phyloP scores from a whole-genome alignment of 257 asterid species.

The Striga asiatica region DNA sequence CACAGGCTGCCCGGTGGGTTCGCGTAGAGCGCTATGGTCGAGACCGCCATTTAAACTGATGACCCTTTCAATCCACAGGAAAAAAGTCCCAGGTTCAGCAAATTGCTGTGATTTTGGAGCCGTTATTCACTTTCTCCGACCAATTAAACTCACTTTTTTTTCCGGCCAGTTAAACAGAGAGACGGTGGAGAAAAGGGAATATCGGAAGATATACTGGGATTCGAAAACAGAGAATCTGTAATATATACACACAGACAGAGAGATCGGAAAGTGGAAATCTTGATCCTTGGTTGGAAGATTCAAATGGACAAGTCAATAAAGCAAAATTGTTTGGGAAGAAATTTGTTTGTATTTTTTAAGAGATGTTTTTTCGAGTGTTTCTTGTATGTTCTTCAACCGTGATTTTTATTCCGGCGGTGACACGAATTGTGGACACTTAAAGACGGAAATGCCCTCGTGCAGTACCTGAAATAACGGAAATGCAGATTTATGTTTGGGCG shows the following conservation, averaged over 20 bases:
- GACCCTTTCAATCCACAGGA: slow-evolving; percentile 4
- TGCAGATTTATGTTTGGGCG: too few species aligned
- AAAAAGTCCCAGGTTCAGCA: not conserved
- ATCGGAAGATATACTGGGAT: too few species aligned
- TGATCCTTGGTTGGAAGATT: not conserved
- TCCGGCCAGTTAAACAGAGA: not conserved
- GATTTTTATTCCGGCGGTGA: slow-evolving; percentile 5
- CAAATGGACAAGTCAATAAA: slow-evolving; percentile 21
- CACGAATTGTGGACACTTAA: slow-evolving; percentile 1
- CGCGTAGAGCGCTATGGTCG: slow-evolving; percentile 80
- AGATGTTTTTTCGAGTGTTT: slow-evolving; percentile 10
- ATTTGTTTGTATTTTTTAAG: slow-evolving; percentile 14
- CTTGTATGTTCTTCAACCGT: slow-evolving; percentile 12
- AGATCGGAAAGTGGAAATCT: slow-evolving; percentile 12
- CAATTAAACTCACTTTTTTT: too few species aligned
- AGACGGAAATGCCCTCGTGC: slow-evolving; percentile 28
- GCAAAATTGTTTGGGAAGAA: slow-evolving; percentile 10
- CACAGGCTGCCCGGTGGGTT: slow-evolving; percentile 72
- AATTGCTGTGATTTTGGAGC: slow-evolving; percentile 5
- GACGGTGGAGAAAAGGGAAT: not conserved
- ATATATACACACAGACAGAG: slow-evolving; percentile 12
- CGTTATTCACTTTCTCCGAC: slow-evolving; percentile 10
- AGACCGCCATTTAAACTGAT: slow-evolving; percentile 50
- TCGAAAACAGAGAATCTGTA: slow-evolving; percentile 13
- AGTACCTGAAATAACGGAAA: slow-evolving; percentile 20